Percentiles rank a stretch among this genome's conserved stretches.
phyloP scores from a whole-genome alignment of 768 basidiomycete species.

The Lentinula lateritia region DNA sequence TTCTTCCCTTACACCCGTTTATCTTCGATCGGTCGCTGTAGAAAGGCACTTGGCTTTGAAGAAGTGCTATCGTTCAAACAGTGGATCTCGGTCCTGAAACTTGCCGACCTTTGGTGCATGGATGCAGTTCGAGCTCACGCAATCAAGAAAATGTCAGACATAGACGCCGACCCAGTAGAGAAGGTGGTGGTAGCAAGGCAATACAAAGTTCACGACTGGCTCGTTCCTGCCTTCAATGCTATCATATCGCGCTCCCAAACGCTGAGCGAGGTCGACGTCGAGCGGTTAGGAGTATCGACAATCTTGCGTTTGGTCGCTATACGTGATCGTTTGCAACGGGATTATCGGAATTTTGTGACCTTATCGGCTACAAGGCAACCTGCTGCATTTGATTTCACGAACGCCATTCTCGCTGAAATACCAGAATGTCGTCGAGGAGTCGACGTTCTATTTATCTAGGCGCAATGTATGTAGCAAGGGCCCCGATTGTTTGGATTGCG shows the following conservation, averaged over 20 bases:
- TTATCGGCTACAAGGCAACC: neutral
- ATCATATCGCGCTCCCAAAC: neutral
- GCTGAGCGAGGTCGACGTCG: neutral
- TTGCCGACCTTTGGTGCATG: neutral
- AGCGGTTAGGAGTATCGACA: neutral
- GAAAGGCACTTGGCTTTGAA: neutral
- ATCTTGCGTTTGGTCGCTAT: neutral
- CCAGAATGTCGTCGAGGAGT: neutral
- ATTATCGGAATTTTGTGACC: neutral
- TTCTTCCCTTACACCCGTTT: no score
- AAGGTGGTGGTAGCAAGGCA: neutral
- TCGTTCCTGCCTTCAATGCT: neutral
- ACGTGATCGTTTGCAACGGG: neutral
- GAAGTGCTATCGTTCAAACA: neutral
- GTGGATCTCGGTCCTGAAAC: neutral
- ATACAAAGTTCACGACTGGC: neutral
- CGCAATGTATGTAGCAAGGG: no score
- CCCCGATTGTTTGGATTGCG: no score
- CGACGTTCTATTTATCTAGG: no score
- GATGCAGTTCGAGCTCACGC: neutral
- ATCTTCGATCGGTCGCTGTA: neutral
- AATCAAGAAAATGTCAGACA: neutral
- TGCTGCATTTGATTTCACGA: neutral
- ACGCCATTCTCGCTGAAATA: neutral
- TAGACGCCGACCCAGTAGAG: neutral